Percentiles rank a stretch among this genome's conserved stretches.
Evolutionary conservation across 805 yeast genomes (phyloP).

Genomic region (Candida xiaguanensis): DNA sequence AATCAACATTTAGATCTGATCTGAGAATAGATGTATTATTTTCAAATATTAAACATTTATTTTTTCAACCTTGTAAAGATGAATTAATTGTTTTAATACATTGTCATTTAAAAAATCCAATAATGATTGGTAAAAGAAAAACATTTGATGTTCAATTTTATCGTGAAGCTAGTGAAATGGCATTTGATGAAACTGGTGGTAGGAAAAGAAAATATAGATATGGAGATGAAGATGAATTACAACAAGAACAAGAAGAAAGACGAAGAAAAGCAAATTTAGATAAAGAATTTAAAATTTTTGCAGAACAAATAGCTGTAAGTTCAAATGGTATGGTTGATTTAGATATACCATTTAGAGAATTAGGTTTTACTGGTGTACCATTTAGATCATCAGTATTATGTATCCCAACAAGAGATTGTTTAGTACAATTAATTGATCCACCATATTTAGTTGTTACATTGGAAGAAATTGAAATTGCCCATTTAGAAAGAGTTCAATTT

Average conservation of each 20-base stretch:
- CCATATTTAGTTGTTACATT: slow-evolving; percentile 91
- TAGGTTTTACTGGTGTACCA: slow-evolving; percentile 98
- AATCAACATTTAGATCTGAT: slow-evolving; percentile 78
- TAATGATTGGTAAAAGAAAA: slow-evolving; percentile 93
- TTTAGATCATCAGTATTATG: slow-evolving; percentile 89
- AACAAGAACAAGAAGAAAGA: slow-evolving; percentile 98
- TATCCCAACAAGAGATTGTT: slow-evolving; percentile 96
- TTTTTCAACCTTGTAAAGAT: slow-evolving; percentile 94
- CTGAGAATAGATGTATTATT: slow-evolving; percentile 85
- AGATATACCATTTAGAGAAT: slow-evolving; percentile 91
- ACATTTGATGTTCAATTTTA: slow-evolving; percentile 94
- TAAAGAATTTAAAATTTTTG: slow-evolving; percentile 85
- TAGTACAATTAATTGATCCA: slow-evolving; percentile 89
- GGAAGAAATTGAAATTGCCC: slow-evolving; percentile 90
- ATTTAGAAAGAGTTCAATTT: slow-evolving; percentile 94
- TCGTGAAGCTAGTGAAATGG: slow-evolving; percentile 93
- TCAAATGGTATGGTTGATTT: slow-evolving; percentile 80
- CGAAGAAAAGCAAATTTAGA: slow-evolving; percentile 86
- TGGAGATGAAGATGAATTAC: slow-evolving; percentile 98
- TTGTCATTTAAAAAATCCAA: slow-evolving; percentile 86
- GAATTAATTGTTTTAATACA: slow-evolving; percentile 91
- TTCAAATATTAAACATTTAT: slow-evolving; percentile 86
- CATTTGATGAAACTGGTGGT: slow-evolving; percentile 95
- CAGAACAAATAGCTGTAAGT: slow-evolving; percentile 86
- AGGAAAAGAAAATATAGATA: slow-evolving; percentile 83